Evolutionary conservation across 345 rosid species (phyloP), one percentile per base, ranked within the genome.

Genomic region (Conringia planisiliqua): DNA sequence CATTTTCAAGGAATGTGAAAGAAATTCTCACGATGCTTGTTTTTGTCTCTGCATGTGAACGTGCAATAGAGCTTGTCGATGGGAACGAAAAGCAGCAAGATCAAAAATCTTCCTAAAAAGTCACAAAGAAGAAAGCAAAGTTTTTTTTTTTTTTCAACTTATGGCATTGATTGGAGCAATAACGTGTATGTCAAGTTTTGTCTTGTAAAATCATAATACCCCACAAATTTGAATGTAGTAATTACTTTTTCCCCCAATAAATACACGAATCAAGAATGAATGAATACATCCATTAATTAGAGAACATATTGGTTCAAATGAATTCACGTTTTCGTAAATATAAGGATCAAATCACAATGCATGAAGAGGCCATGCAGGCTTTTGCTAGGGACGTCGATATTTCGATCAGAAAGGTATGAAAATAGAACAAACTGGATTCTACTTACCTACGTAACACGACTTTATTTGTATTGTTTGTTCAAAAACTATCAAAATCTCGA

Each of bases 1-100:
- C 77, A 78, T 75, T 56, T 70, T 70, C 63, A 77, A 75, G 48
- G 22, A 46, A 22, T 70, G 12, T 47, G 58, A 47, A 44, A 62
- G 30, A 46, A 33, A 33, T 36, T 62, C 20, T 77, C 57, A 70
- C 6, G 16, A 63, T 63, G 36, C 4, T 63, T 71, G 67, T 56
- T 71, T 66, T 76, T 18, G 61, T 11, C 46, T 70, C 51, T 70
- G 71, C 80, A 70, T 77, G 54, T 46, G 44, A 54, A 35, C 17
- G 38, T 17, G 43, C 58, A 40, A 22, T 40, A 24, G 3, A 61
- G 18, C 72, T 44, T 27, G 35, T 50, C 48, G 11, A 43, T 43
- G 29, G 14, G 30, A 44, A 59, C 29, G 4, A 66, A 29, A 14
- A 22, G 10, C 60, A 48, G 5, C 38, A 52, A 55, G 11, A 43